Evolutionary conservation across 768 basidiomycete species (phyloP).

Genomic region (Russula earlei): DNA sequence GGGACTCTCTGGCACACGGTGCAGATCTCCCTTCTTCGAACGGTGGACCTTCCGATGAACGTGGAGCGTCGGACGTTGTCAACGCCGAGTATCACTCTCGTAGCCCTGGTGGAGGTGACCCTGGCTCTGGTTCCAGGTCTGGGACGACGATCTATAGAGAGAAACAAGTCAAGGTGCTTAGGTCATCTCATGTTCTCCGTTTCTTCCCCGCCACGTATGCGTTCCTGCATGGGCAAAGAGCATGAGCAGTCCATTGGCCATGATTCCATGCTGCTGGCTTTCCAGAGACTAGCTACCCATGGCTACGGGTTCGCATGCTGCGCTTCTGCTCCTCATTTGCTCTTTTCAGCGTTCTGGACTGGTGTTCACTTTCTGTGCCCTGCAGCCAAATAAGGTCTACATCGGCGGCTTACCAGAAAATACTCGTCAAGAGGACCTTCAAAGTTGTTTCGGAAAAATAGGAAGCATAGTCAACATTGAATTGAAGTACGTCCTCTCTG

Average conservation of each 20-base stretch:
- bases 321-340: conserved; percentile 35
- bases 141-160: conserved; percentile 36
- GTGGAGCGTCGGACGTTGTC: conserved; percentile 13
- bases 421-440: conserved; percentile 76
- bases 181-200: conserved; percentile 40
- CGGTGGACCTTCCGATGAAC: conserved; percentile 20
- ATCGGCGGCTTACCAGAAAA: conserved; percentile 84
- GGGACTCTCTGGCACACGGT: conserved; percentile 18
- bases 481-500: conserved; percentile 54
- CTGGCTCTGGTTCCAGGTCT: conserved; percentile 14
- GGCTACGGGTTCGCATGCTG: conserved; percentile 30
- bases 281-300: conserved; percentile 26
- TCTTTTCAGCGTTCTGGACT: conserved; percentile 38
- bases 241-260: conserved; percentile 14
- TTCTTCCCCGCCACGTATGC: conserved; percentile 21
- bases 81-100: conserved; percentile 19
- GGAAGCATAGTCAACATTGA: conserved; percentile 69
- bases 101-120: conserved; percentile 17
- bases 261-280: conserved; percentile 23
- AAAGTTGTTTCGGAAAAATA: conserved; percentile 80
- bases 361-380: conserved; percentile 55
- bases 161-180: conserved; percentile 86
- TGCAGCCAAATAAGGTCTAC: conserved; percentile 90
- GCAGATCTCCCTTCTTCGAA: conserved; percentile 19
- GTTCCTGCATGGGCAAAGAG: conserved; percentile 21